Evolutionary conservation across 768 basidiomycete species (phyloP), one percentile per base, ranked within the genome.

Genomic region (Leccinum incarnatum): DNA sequence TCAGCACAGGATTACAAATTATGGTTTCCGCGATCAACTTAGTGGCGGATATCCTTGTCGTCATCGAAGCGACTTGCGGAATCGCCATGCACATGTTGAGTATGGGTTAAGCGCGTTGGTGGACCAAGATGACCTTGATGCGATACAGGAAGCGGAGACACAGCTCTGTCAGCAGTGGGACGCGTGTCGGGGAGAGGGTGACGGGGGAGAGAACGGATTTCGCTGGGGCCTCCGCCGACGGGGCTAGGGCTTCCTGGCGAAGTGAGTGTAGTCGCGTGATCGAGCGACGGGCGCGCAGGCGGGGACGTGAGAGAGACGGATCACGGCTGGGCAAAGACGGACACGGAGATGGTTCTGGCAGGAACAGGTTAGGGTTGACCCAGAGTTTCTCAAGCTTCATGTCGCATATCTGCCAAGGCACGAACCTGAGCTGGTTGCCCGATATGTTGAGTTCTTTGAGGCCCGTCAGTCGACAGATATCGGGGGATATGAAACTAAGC

Each of bases 391-490:
- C 66, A 1, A 89, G 74, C n/a, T 68, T 75, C 81, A 89, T 83
- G 30, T 72, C 66, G n/a, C 79, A 69, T 67, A 91, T 79, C 66
- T 91, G 88, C 7, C 84, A 79, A 14, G 89, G 89, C 0, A 91
- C 69, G 68, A 81, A 87, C 55, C 68, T 64, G 2, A 91, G 71
- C 32, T 72, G 69, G 68, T 91, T 91, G 54, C 78, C 76, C 0
- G 85, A 77, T 4, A 91, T 64, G 59, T 89, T 87, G 7, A 91
- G 76, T 47, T 85, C 81, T 51, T 75, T 75, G 2, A 91, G 78
- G 51, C 80, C 79, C 8, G 66, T 74, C 17, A 91, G 75, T 6
- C 74, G 74, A 19, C 71, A 75, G 36, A 91, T 85, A 53, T 87
- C 87, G 0, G 89, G 82, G 2, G 89, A 88, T 19, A 91, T 69